phyloP scores from a whole-genome alignment of 139 green algal species.

The Chlamydomonas sp. region DNA sequence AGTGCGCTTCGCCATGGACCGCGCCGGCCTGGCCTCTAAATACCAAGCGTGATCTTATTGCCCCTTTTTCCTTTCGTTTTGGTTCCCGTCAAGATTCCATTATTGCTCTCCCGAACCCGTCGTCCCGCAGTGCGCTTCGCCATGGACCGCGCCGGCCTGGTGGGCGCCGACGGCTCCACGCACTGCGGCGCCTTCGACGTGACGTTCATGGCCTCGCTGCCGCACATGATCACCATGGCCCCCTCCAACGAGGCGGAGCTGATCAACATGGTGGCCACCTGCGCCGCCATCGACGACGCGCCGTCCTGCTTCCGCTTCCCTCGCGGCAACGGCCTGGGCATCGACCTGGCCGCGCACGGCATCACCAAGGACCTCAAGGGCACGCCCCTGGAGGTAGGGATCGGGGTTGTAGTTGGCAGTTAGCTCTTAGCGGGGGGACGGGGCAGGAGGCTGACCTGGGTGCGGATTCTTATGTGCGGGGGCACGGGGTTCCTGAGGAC shows the following conservation, averaged over 20 bases:
- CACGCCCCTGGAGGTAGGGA: conserved; percentile 75
- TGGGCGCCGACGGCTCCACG: conserved; percentile 97
- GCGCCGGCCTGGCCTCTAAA: conserved; percentile 83
- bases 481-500: no score
- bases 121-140: conserved; percentile 91
- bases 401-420: not conserved
- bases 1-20: conserved; percentile 99
- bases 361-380: conserved; percentile 89
- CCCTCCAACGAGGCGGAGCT: conserved; percentile 95
- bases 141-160: conserved; percentile 97
- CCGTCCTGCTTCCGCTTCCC: conserved; percentile 96
- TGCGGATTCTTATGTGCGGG: not conserved
- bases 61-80: no score
- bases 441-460: not conserved
- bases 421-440: not conserved
- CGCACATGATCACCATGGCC: conserved; percentile 97
- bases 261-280: conserved; percentile 95
- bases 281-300: conserved; percentile 90
- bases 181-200: conserved; percentile 96
- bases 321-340: conserved; percentile 93
- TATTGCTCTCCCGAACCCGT: no score
- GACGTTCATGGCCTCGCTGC: conserved; percentile 96
- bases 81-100: no score
- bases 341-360: conserved; percentile 86
- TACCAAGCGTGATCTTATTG: no score